Evolutionary conservation across 2,329 filamentous ascomycete genomes (phyloP).

Genomic region (Aspergillus vadensis): DNA sequence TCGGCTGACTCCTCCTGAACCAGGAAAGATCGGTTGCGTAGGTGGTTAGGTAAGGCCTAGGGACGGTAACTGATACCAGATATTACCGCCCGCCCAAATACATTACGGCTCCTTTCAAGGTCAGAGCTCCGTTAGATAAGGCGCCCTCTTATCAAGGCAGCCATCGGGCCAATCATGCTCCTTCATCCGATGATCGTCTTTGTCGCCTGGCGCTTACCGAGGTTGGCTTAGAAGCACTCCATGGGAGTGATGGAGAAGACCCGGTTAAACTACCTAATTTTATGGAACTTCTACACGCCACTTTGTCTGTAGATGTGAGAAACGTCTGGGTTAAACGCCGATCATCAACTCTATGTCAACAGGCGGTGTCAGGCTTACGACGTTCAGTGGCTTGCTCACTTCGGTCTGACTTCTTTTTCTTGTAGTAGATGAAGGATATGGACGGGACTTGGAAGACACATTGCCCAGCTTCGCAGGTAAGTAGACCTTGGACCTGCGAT

Average conservation of each 20-base stretch:
- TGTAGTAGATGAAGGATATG: neutral
- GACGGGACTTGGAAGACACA: neutral
- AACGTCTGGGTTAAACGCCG: neutral
- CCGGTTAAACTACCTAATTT: neutral
- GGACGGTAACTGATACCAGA: conserved; percentile 1
- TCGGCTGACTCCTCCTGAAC: conserved; percentile 11
- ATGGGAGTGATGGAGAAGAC: neutral
- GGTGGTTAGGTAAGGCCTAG: neutral
- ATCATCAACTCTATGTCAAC: neutral
- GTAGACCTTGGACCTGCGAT: neutral
- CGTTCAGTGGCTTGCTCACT: neutral
- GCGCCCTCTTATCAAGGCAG: conserved; percentile 5
- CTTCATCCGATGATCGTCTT: neutral
- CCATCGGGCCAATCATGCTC: neutral
- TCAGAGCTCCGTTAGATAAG: conserved; percentile 8
- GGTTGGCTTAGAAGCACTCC: neutral
- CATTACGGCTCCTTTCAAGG: neutral
- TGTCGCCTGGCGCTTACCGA: conserved; percentile 4
- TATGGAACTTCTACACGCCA: neutral
- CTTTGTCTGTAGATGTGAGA: neutral
- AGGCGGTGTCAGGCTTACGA: neutral
- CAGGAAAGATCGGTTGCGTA: conserved; percentile 1
- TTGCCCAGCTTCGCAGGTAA: neutral
- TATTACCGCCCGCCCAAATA: neutral
- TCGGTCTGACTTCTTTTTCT: neutral